Base-by-base conservation (phyloP, 2,329 filamentous ascomycete species). In the Alternaria triticina region DNA sequence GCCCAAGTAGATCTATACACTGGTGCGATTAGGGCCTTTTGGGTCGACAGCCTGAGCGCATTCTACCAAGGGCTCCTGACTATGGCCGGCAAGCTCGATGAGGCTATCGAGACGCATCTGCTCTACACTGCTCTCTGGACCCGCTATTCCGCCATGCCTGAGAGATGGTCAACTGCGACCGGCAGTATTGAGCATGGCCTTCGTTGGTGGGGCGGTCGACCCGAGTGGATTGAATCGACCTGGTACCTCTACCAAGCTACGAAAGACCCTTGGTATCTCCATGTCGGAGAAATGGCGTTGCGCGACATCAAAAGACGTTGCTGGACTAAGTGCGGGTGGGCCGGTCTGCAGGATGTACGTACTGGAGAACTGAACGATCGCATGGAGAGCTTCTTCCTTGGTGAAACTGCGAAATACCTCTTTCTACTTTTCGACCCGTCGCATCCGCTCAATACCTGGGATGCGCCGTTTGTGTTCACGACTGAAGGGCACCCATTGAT, bases 331-430 rank as follows among this genome's bases (percentile, higher is more conserved):
- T 99, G 96, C 73, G 96, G 96, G 44, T 98, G 95, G 94, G 92
- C 95, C 13, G 95, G 95, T 1, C 85, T 98, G 44, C 80, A 83
- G 28, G 84, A 86, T 64, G 83, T 86, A 20, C 78, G 80, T 8
- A 83, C 77, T n/a, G 95, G 95, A 4, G 93, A 97, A 80, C 89
- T 93, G 80, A 92, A 88, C 70, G 94, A 99, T 77, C 91, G 96
- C 33, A 98, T 98, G 96, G 96, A 99, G 81, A 98, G 95, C 77
- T 99, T 98, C 85, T 98, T 98, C 75, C 86, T 99, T 1, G 95
- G 96, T 13, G 96, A 99, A 81, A 99, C 96, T 2, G 90, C 93
- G 47, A 97, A 98, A 80, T 99, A 99, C 79, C 84, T 99, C 66
- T 98, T 96, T 78, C 83, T 99, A 58, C 87, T 98, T 3, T 98